phyloP scores from a whole-genome alignment of 768 basidiomycete species.

The Lactarius sanguifluus region DNA sequence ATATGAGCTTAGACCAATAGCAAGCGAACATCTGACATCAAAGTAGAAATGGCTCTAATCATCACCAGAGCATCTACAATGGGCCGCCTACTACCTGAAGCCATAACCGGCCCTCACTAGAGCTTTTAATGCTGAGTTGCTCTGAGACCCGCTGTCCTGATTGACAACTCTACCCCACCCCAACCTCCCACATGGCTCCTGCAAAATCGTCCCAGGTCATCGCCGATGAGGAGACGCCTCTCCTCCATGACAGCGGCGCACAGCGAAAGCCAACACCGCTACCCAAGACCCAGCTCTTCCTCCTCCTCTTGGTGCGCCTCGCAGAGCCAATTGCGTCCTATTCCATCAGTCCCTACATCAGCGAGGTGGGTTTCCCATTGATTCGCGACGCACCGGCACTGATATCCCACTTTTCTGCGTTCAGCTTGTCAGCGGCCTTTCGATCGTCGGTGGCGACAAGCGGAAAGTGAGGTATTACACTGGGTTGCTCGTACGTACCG shows the following conservation, averaged over 20 bases:
- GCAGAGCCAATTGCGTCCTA: slow-evolving; percentile 13
- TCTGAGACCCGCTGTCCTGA: neutral
- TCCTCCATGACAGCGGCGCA: neutral
- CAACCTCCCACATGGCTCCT: slow-evolving; percentile 2
- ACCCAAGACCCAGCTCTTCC: slow-evolving; percentile 12
- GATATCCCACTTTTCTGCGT: neutral
- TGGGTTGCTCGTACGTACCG: slow-evolving; percentile 45
- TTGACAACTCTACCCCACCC: neutral
- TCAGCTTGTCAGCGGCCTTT: no score
- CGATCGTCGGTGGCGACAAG: slow-evolving; percentile 47
- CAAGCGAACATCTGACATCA: neutral
- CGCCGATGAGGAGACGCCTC: slow-evolving; percentile 19
- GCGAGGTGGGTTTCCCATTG: slow-evolving; percentile 38
- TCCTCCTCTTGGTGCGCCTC: slow-evolving; percentile 18
- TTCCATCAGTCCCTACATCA: slow-evolving; percentile 51
- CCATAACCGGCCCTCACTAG: neutral
- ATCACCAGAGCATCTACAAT: neutral
- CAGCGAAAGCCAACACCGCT: slow-evolving; percentile 17
- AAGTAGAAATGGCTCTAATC: neutral
- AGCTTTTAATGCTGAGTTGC: neutral
- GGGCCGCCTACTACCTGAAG: neutral
- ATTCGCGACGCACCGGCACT: no score
- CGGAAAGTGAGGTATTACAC: slow-evolving; percentile 51
- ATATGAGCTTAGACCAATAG: neutral
- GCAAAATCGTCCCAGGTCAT: neutral